These are phyloP conservation scores for Rutstroemia sp. DNA, from an alignment of 2,329 filamentous ascomycete species.

Conservation along the genomic window DNA sequence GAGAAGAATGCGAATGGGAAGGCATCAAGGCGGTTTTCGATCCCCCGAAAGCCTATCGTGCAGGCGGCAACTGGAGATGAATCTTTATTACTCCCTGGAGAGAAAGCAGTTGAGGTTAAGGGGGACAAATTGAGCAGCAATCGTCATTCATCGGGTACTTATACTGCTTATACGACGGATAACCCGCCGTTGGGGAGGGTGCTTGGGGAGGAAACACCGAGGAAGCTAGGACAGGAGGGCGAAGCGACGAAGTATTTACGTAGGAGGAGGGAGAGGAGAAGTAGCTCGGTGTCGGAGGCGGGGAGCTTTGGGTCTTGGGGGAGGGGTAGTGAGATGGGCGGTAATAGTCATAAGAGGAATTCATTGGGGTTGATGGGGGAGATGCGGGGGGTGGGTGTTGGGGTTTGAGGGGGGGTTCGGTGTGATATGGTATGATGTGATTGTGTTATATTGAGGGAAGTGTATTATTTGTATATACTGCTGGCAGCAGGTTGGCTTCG, in stretches of 20 bases:
- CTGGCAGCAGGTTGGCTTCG: too few relatives aligned
- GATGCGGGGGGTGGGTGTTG: too few relatives aligned
- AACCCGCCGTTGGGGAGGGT: not conserved
- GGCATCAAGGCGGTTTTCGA: not conserved
- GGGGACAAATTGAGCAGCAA: not conserved
- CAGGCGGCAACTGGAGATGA: too few relatives aligned
- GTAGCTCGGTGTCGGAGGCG: not conserved
- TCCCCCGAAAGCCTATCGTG: too few relatives aligned
- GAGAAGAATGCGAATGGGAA: not conserved
- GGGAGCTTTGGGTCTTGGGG: not conserved
- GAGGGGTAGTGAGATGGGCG: not conserved
- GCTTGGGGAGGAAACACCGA: not conserved
- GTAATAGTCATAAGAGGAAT: not conserved
- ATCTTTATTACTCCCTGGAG: too few relatives aligned
- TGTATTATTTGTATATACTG: too few relatives aligned
- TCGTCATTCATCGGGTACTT: not conserved
- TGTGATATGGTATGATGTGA: too few relatives aligned
- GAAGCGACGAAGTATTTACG: slow-evolving; percentile 7
- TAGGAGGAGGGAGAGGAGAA: slow-evolving; percentile 1
- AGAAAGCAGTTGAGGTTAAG: not conserved
- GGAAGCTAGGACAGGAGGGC: not conserved
- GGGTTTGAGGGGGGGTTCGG: too few relatives aligned
- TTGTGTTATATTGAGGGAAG: too few relatives aligned
- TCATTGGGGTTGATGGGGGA: too few relatives aligned
- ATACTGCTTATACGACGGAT: not conserved